Conservation (phyloP, 768 basidiomycete genomes). For the Russula foetens region DNA sequence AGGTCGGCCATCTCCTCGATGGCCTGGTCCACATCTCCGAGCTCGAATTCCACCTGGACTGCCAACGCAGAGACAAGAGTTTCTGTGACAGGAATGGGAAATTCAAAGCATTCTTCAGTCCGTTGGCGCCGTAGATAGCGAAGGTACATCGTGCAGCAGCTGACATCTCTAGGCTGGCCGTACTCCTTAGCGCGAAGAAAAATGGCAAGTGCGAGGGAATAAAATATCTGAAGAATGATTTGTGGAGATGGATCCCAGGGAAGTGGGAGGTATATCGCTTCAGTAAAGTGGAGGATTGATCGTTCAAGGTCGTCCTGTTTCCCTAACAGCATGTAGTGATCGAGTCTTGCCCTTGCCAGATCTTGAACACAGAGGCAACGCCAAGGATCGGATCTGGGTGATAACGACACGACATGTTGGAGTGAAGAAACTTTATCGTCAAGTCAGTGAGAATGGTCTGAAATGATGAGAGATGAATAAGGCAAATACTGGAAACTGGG, state of each 20-base stretch:
- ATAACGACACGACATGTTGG: too few relatives aligned
- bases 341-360: too few relatives aligned
- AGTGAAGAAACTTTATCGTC: too few relatives aligned
- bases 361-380: too few relatives aligned
- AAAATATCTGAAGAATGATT: not conserved
- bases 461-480: too few relatives aligned
- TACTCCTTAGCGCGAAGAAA: not conserved
- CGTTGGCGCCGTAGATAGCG: too few relatives aligned
- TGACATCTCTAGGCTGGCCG: not conserved
- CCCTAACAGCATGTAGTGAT: too few relatives aligned
- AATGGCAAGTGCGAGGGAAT: not conserved
- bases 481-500: too few relatives aligned
- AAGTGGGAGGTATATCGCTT: not conserved
- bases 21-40: too few relatives aligned
- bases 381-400: not conserved
- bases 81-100: not conserved
- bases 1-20: too few relatives aligned
- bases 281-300: not conserved
- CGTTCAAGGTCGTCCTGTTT: not conserved
- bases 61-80: not conserved
- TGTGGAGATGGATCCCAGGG: not conserved
- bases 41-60: not conserved
- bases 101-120: not conserved
- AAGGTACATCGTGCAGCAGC: too few relatives aligned
- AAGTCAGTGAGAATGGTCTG: too few relatives aligned